Base-by-base conservation (phyloP, 306 rosid species). In the Vigna nakashimae region DNA sequence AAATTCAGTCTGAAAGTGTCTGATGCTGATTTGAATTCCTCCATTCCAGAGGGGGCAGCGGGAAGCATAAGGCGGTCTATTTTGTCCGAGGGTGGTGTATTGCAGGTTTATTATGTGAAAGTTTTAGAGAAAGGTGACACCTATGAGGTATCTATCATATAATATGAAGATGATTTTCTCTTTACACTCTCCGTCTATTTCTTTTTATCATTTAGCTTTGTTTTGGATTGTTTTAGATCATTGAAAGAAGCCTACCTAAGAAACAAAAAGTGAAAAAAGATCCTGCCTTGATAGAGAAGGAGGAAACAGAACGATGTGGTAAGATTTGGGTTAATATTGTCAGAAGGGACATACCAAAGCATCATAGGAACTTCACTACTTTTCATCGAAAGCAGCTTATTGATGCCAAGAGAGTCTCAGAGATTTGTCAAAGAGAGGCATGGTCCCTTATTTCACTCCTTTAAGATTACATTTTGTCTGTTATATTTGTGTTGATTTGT, bases 121-220 rank as follows among this genome's bases (percentile, higher is more conserved):
- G 99, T 96, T 88, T 86, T 93, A 88, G 99, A 96, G 89, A 96
- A 96, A 85, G 98, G 99, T 74, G 99, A 96, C 84, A 85, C 99
- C 51, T 96, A 96, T 50, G 99, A 96, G 99, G 99, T 96, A 84
- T 81, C 74, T 43, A 46, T 69, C 46, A 10, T 60, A 43, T 70
- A 22, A 69, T 71, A 64, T 52, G 46, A 2, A 12, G 18, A 58
- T 64, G 50, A 15, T 51, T 65, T 53, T 36, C n/a, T 69, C 73
- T 22, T 4, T 69, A 71, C 67, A 17, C 30, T 68, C 74, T 75
- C 7, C 69, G 8, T 78, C 5, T 30, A 32, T 15, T 13, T 2
- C 50, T n/a, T 55, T 53, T 67, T 38, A 38, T 82, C 42, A 78
- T 62, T 82, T 45, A 71, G 63, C 68, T 69, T 26, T 75, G 75